Evolutionary conservation across 176 grass and related monocot genomes (phyloP), one percentile per base, ranked within the genome.

Genomic region (Typha latifolia): DNA sequence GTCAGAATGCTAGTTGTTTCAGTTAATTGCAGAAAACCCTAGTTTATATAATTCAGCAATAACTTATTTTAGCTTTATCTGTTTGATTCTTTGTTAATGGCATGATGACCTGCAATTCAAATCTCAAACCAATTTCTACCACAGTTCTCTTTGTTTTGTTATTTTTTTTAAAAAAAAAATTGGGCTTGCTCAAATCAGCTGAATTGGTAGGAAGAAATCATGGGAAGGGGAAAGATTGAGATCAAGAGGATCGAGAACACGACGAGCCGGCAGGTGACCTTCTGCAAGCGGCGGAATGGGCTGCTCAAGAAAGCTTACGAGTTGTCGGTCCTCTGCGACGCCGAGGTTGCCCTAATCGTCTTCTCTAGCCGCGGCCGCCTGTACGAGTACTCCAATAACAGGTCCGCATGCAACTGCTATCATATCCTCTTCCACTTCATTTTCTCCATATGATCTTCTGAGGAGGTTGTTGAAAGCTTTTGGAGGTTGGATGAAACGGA

Each of bases 221-320:
- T 84, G 82, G 82, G 82, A 34, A 84, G 82, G 16, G 82, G 82
- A 75, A 84, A 84, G 76, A 84, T 84, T 48, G 82, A 84, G 82
- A 84, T 84, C 22, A 84, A 84, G 76, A 49, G 82, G 63, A 84
- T 84, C 55, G 82, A 84, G 69, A 84, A 84, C 82, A 79, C 49
- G 16, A 84, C 82, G 12, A 84, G 75, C 66, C 70, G 82, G n/a
- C 82, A 84, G 57, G 82, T 84, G 3, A 84, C 82, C 6, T 84
- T 84, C 63, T 84, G 82, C 82, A 84, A 84, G 76, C 67, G 82
- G 52, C 71, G 82, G 47, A 84, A 79, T 47, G 82, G 82, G 32
- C 43, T 84, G 48, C 82, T 84, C 53, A 84, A 84, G 66, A 84
- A 84, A 37, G 82, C 82, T 0, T 84, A 84, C 61, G 82, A 84